Percentiles rank a stretch among this genome's conserved stretches.
Conservation (phyloP, 805 yeast species). For the Vanderwaltozyma tropicalis region DNA sequence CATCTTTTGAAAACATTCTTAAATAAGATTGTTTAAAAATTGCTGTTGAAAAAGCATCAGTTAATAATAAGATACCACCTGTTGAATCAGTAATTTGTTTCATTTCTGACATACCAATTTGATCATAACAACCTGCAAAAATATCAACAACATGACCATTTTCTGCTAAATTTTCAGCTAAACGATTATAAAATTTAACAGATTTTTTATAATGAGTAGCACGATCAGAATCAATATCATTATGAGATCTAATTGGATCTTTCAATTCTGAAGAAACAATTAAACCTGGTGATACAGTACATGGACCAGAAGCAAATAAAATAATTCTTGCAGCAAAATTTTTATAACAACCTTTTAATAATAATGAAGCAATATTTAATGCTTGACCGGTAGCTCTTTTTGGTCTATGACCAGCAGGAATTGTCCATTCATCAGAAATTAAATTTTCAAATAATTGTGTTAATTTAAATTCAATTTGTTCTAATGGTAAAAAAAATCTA, state of each 20-base stretch:
- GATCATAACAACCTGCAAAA: conserved; percentile 91
- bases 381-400: conserved; percentile 89
- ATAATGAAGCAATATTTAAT: conserved; percentile 64
- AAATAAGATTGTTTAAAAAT: conserved; percentile 85
- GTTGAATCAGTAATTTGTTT: conserved; percentile 69
- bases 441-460: conserved; percentile 68
- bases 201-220: conserved; percentile 84
- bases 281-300: conserved; percentile 86
- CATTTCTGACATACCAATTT: conserved; percentile 89
- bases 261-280: conserved; percentile 82
- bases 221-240: conserved; percentile 80
- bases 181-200: conserved; percentile 59
- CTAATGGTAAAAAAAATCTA: conserved; percentile 60
- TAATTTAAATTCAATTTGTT: conserved; percentile 70
- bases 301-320: conserved; percentile 86
- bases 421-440: conserved; percentile 77
- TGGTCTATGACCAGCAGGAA: conserved; percentile 69
- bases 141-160: conserved; percentile 75
- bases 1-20: conserved; percentile 76
- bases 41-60: conserved; percentile 91
- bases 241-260: conserved; percentile 93
- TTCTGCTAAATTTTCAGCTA: conserved; percentile 58
- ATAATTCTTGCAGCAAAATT: conserved; percentile 81
- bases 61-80: conserved; percentile 76
- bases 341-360: conserved; percentile 70